Conservation (phyloP, 768 basidiomycete species). For the Mrakia frigida region DNA sequence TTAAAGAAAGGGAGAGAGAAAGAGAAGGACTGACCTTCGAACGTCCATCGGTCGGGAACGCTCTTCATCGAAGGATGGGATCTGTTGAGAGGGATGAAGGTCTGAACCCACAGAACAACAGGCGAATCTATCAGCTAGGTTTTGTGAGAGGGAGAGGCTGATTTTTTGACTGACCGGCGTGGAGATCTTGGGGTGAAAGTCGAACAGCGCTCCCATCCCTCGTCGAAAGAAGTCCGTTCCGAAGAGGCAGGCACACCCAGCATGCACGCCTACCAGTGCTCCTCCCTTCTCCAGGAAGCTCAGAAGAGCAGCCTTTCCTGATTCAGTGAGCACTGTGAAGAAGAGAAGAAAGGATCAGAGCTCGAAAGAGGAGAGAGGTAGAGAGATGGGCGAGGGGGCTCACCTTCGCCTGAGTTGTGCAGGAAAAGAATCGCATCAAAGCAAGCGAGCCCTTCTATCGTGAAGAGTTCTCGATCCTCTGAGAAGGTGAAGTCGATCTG, state of each 20-base stretch:
- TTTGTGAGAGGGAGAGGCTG: background rate
- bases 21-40: conserved; percentile 34
- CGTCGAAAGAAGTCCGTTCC: conserved; percentile 56
- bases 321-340: conserved; percentile 55
- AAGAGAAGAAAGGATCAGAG: background rate
- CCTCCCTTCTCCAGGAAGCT: conserved; percentile 64
- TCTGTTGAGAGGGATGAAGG: conserved; percentile 55
- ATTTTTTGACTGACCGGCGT: conserved; percentile 51
- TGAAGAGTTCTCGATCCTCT: conserved; percentile 59
- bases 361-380: no score
- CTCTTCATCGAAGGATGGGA: conserved; percentile 60
- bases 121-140: background rate
- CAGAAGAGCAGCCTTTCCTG: conserved; percentile 59
- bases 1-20: background rate
- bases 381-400: conserved; percentile 31
- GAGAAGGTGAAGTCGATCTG: conserved; percentile 59
- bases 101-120: conserved; percentile 36
- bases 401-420: conserved; percentile 64
- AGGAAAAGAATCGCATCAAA: conserved; percentile 69
- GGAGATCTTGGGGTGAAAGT: conserved; percentile 64
- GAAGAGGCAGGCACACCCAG: conserved; percentile 58
- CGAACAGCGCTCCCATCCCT: conserved; percentile 64
- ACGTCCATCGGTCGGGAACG: conserved; percentile 46
- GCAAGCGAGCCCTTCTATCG: conserved; percentile 50
- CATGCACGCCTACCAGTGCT: conserved; percentile 65